Evolutionary conservation across 164 flowering plant species (phyloP), one percentile per base, ranked within the genome.

Genomic region (Echeveria elegans): DNA sequence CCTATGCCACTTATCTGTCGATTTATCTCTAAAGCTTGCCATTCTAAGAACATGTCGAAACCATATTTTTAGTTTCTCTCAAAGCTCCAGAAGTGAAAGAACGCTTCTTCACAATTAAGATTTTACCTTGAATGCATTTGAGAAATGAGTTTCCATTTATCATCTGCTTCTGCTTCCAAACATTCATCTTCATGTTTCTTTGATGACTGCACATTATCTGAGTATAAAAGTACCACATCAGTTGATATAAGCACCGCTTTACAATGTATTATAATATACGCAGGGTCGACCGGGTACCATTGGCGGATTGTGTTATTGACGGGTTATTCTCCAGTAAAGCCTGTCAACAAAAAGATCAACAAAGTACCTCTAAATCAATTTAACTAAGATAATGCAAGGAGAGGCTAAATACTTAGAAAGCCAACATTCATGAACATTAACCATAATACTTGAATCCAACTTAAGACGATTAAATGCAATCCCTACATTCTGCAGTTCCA

Each of bases 1-100:
- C 77, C 94, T 87, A 74, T 95, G 97, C 99, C 99, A 92, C 78
- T 92, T 95, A 73, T 95, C 92, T 45, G 89, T 73, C 26, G 97
- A 82, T 67, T 76, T 87, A 76, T 91, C 74, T 77, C 96, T 84
- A 69, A 88, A 95, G 68, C 82, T 30, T 70, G 81, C 84, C 68
- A 94, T 76, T 73, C 96, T 89, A 72, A 11, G 32, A 56, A 11
- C 31, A 56, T 11, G 30, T 14, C 6, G 10, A 50, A 50, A 50
- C 15, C 5, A 50, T 12, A 3, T 56, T 29, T 14, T 28, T n/a
- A 28, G 61, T 28, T 5, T 56, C 32, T 63, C 40, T 32, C 43
- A 34, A 12, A 18, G 32, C 47, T 56, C 21, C 28, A 56, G 41
- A 29, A 14, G 18, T 37, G 24, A 43, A 23, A 56, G 10, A 11